Evolutionary conservation across 805 yeast species (phyloP), one percentile per base, ranked within the genome.

Genomic region (Yamadazyma tumulicola): DNA sequence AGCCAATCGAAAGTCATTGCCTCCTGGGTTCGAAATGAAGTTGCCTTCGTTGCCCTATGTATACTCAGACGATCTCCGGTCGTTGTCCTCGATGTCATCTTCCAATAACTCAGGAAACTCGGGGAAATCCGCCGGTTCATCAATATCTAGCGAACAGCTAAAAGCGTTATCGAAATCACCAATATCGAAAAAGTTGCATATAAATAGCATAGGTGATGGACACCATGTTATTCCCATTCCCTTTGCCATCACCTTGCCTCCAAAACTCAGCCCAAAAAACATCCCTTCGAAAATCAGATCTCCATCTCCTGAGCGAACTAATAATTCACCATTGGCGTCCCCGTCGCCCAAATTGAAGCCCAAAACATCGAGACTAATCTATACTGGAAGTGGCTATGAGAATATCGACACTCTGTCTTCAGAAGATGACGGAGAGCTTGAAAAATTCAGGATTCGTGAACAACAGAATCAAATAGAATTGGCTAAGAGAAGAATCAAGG

Each of bases 161-260:
- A 43, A 35, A 27, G 34, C 31, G 26, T 47, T 66, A 16, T 55
- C 69, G 5, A 49, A 53, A 7, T 60, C 67, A 6, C 69, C 70
- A 1, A 34, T 59, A 1, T 56, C 69, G 2, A 60, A 53, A 19
- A 55, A 55, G 22, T 48, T 67, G 18, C 72, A 67, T 45, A 55
- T 67, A 19, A 34, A 52, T 15, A 42, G 51, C 14, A 34, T 43
- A n/a, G 49, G 46, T 5, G 29, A 42, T 11, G 48, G 45, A 29
- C 50, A 55, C 29, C 57, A 66, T 37, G 59, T 57, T 5, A 65
- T 66, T 25, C 72, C 73, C 2, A 62, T 67, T 25, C 73, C 73
- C 3, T 66, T 67, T 42, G 57, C 66, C 5, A 45, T 67, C 26
- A 52, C 54, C 21, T 43, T 67, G 29, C 73, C 73, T 1, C 73